Evolutionary conservation across 768 basidiomycete genomes (phyloP).

Genomic region (Lentinula sp.): DNA sequence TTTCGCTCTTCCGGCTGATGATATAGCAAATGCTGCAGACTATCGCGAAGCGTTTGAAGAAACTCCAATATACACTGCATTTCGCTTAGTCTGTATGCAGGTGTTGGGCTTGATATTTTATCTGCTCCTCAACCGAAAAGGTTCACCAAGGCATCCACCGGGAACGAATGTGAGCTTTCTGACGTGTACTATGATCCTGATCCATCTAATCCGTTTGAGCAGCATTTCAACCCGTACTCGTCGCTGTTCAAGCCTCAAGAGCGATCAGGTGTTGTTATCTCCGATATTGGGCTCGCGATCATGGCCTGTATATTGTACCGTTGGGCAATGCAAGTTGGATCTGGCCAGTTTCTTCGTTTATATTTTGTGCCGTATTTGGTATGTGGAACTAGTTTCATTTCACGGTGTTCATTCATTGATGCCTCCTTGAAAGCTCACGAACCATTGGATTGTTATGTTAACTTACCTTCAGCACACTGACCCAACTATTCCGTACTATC

Average conservation of each 20-base stretch:
- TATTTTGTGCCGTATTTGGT: constrained; percentile 49
- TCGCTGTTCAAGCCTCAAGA: constrained; percentile 46
- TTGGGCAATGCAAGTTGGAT: constrained; percentile 32
- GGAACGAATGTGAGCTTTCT: constrained; percentile 21
- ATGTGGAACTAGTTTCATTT: no score
- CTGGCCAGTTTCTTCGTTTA: constrained; percentile 30
- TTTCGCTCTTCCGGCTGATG: constrained; percentile 35
- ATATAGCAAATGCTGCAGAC: constrained; percentile 28
- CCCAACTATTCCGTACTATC: constrained; percentile 48
- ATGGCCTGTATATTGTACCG: constrained; percentile 34
- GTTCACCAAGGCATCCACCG: constrained; percentile 38
- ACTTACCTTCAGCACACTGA: constrained; percentile 61
- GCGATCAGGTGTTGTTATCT: constrained; percentile 37
- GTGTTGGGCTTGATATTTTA: constrained; percentile 47
- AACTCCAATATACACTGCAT: constrained; percentile 42
- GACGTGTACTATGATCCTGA: no score
- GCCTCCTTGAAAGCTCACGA: no score
- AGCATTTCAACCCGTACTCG: constrained; percentile 48
- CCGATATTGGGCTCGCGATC: constrained; percentile 38
- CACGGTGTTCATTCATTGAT: no score
- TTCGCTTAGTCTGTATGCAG: constrained; percentile 47
- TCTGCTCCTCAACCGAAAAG: constrained; percentile 40
- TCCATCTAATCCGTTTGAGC: no score
- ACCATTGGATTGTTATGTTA: constrained; percentile 51
- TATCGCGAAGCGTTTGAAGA: constrained; percentile 51